phyloP scores from a whole-genome alignment of 306 rosid species.

The Acacia confusa region DNA sequence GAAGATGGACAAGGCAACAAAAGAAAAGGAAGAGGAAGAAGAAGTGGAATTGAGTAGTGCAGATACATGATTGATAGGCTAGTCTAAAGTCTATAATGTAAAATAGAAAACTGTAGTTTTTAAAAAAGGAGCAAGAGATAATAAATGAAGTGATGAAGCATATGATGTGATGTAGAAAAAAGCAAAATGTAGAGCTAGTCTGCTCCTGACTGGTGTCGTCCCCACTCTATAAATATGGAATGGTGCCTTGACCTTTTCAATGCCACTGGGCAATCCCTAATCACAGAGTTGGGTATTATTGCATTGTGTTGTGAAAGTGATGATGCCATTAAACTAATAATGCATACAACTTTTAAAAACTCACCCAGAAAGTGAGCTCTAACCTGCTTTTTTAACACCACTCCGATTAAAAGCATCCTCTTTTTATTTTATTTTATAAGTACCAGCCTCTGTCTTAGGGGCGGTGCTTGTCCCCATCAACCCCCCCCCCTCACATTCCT shows the following conservation, averaged over 20 bases:
- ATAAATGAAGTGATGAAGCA: background rate
- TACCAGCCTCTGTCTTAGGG: conserved; percentile 38
- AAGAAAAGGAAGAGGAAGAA: background rate
- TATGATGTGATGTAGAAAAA: background rate
- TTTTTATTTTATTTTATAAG: background rate
- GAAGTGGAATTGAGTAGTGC: background rate
- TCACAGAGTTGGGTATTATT: conserved; percentile 50
- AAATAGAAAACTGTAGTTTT: background rate
- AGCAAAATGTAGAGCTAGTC: background rate
- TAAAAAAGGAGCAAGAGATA: background rate
- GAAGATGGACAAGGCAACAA: background rate
- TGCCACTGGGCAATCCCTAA: conserved; percentile 10
- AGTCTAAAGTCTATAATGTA: background rate
- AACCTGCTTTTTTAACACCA: conserved; percentile 32
- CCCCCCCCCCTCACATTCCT: conserved; percentile 20
- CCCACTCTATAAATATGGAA: background rate
- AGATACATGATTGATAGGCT: background rate
- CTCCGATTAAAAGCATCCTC: conserved; percentile 13
- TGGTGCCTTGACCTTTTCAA: background rate
- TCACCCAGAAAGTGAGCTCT: conserved; percentile 27
- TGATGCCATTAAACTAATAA: background rate
- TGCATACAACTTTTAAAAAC: conserved; percentile 25
- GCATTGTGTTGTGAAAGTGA: conserved; percentile 13
- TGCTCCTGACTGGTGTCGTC: background rate
- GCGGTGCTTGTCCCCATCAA: conserved; percentile 62